Conservation (phyloP, 345 rosid genomes). For the Citrus reticulata region DNA sequence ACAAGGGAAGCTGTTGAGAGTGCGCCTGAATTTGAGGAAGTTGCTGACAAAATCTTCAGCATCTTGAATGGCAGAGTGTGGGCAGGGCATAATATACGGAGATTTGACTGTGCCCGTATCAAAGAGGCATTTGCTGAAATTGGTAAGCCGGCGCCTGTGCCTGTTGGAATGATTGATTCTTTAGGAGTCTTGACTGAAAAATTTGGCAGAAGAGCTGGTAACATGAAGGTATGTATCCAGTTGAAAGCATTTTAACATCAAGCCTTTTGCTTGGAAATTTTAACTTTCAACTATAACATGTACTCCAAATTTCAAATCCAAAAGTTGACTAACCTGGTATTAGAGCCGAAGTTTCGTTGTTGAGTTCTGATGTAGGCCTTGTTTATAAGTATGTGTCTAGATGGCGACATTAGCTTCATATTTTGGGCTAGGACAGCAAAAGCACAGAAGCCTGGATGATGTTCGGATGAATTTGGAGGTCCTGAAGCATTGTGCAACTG, state of each 20-base stretch:
- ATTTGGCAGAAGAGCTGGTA: conserved; percentile 89
- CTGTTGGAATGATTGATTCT: conserved; percentile 79
- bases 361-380: neutral
- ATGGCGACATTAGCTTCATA: conserved; percentile 90
- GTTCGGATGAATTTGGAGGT: conserved; percentile 92
- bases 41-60: conserved; percentile 59
- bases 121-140: conserved; percentile 76
- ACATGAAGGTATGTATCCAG: conserved; percentile 70
- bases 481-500: conserved; percentile 82
- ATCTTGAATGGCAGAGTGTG: conserved; percentile 76
- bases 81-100: conserved; percentile 90
- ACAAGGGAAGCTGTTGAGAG: conserved; percentile 53
- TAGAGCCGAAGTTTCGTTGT: neutral
- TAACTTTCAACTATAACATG: too few species aligned
- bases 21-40: conserved; percentile 67
- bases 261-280: too few species aligned
- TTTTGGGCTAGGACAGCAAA: conserved; percentile 89
- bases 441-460: conserved; percentile 91
- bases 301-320: too few species aligned
- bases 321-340: neutral
- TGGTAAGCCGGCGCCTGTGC: conserved; percentile 54
- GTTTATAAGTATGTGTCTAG: conserved; percentile 24
- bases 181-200: conserved; percentile 59
- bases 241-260: neutral
- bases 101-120: conserved; percentile 80